Evolutionary conservation across 208 protist species (phyloP), one percentile per base, ranked within the genome.

Genomic region (Acanthamoeba quina): DNA sequence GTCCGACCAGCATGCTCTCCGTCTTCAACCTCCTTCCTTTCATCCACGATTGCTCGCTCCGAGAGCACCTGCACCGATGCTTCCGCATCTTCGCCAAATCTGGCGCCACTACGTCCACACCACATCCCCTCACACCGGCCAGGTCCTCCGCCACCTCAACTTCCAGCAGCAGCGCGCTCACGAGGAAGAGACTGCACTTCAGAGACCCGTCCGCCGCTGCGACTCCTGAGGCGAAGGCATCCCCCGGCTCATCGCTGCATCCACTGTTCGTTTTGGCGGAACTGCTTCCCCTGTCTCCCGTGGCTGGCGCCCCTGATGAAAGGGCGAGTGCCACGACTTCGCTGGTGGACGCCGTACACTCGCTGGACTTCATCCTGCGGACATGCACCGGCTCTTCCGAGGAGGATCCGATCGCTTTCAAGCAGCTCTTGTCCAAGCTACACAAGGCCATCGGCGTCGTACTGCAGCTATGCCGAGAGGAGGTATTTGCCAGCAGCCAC

Each of bases 21-120:
- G 49, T 86, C 29, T 64, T 64, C n/a, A 58, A 62, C 21, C 78
- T 86, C 49, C 52, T 86, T 6, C 78, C 78, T 2, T 86, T 86
- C 78, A 62, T 62, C n/a, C 78, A 86, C 78, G 49, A 86, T 26
- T 86, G 78, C 49, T 13, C 78, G 3, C 1, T 86, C 1, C 78
- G 78, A 11, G 78, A 86, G 49, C 78, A 86, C 49, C 31, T 86
- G 26, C 52, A 49, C 5, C 41, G 52, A 5, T 86, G 78, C n/a
- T 86, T 86, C 29, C 78, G 78, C 15, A 86, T 86, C n/a, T 86
- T 64, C 24, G 41, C 78, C n/a, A 86, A 86, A 49, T n/a, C 13
- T 5, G 26, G 29, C 10, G 78, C 78, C 24, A 13, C 52, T 4
- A 37, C 19, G 24, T 17, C 52, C 49, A 24, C 24, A 26, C 47